Percentiles rank a stretch among this genome's conserved stretches.
Evolutionary conservation across 1,139 yeast species (phyloP).

Genomic region (Pichia inconspicua): DNA sequence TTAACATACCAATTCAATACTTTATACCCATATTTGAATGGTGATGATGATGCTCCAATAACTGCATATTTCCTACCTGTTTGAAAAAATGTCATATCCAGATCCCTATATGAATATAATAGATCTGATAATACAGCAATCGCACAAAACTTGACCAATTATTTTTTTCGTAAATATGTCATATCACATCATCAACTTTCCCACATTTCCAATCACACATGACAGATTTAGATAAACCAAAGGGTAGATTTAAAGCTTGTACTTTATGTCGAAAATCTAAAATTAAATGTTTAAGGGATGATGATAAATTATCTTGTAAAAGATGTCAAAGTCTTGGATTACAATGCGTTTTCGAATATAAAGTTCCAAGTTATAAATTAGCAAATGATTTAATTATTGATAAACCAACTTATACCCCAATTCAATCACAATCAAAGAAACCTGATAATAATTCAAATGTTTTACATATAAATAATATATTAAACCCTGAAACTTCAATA

Average conservation of each 20-base stretch:
- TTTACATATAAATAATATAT: not conserved
- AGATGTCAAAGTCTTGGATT: slow-evolving; percentile 47
- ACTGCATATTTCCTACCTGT: slow-evolving; percentile 41
- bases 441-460: not conserved
- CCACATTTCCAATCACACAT: not conserved
- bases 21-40: slow-evolving; percentile 62
- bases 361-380: slow-evolving; percentile 40
- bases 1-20: slow-evolving; percentile 61
- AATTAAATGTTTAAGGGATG: slow-evolving; percentile 46
- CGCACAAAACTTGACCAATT: too few species aligned
- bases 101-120: too few species aligned
- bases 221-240: not conserved
- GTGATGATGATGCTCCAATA: slow-evolving; percentile 65
- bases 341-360: slow-evolving; percentile 51
- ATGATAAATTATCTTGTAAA: slow-evolving; percentile 47
- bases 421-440: not conserved
- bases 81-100: slow-evolving; percentile 6
- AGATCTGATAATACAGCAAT: too few species aligned
- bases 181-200: not conserved
- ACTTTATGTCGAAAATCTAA: slow-evolving; percentile 56
- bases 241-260: slow-evolving; percentile 45
- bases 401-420: not conserved
- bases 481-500: not conserved
- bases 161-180: too few species aligned
- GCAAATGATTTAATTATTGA: slow-evolving; percentile 17